A percentile compares a stretch with the other conserved stretches of the same genome.
Conservation (phyloP, 2,329 filamentous ascomycete genomes). For the Xenoacremonium recifei region DNA sequence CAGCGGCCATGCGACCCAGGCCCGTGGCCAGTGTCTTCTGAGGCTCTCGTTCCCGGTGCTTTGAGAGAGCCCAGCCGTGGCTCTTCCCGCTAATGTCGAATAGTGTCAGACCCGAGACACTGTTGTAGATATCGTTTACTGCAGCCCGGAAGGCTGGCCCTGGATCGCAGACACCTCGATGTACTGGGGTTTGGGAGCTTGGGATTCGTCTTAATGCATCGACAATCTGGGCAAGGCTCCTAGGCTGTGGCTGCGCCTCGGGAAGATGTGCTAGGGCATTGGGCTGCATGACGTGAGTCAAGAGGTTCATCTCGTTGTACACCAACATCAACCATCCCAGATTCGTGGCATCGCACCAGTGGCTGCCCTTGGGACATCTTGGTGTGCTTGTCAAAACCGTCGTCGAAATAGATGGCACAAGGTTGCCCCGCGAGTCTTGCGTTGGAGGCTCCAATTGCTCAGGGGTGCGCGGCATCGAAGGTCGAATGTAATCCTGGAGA, state of each 20-base stretch:
- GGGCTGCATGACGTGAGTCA: slow-evolving; percentile 39
- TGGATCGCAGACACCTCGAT: slow-evolving; percentile 49
- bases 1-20: slow-evolving; percentile 31
- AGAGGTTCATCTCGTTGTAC: slow-evolving; percentile 45
- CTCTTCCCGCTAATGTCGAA: slow-evolving; percentile 46
- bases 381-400: slow-evolving; percentile 35
- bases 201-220: slow-evolving; percentile 42
- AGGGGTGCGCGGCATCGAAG: slow-evolving; percentile 20
- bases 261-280: slow-evolving; percentile 23
- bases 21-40: slow-evolving; percentile 31
- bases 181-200: slow-evolving; percentile 40
- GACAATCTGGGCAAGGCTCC: slow-evolving; percentile 46
- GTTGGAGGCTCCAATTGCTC: slow-evolving; percentile 16
- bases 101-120: slow-evolving; percentile 47
- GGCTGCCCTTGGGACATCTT: slow-evolving; percentile 49
- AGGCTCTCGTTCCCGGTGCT: slow-evolving; percentile 34
- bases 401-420: slow-evolving; percentile 14
- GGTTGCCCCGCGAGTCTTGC: slow-evolving; percentile 17
- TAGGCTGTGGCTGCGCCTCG: slow-evolving; percentile 24
- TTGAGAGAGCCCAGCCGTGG: slow-evolving; percentile 50
- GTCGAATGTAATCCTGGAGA: slow-evolving; percentile 45
- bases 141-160: slow-evolving; percentile 45
- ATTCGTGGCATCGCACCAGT: slow-evolving; percentile 51
- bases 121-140: slow-evolving; percentile 51
- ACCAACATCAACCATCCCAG: slow-evolving; percentile 55